These are phyloP conservation scores for Zygotorulaspora chibaensis DNA, from an alignment of 805 yeast genomes.

Conservation along the genomic window DNA sequence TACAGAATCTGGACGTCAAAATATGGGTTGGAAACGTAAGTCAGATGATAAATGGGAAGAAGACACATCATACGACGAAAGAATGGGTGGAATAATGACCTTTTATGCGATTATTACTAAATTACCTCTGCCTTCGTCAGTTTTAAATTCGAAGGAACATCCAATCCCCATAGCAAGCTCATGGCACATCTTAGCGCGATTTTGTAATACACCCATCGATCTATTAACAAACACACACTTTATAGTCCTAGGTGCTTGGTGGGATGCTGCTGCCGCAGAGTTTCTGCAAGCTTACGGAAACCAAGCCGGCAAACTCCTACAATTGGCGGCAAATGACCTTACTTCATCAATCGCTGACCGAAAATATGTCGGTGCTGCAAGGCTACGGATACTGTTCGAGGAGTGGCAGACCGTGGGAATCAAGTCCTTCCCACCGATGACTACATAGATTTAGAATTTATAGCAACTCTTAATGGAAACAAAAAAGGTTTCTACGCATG, in stretches of 20 bases:
- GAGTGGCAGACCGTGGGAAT: slow-evolving; percentile 60
- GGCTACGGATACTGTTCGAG: slow-evolving; percentile 73
- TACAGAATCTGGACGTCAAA: slow-evolving; percentile 72
- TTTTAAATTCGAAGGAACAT: slow-evolving; percentile 35
- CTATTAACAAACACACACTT: slow-evolving; percentile 65
- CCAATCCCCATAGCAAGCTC: slow-evolving; percentile 54
- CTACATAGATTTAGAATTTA: neutral
- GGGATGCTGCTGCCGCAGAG: slow-evolving; percentile 74
- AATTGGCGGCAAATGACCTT: slow-evolving; percentile 47
- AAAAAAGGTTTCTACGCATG: too few relatives aligned
- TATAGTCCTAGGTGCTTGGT: slow-evolving; percentile 74
- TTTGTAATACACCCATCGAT: slow-evolving; percentile 51
- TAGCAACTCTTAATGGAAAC: neutral
- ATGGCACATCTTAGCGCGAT: slow-evolving; percentile 74
- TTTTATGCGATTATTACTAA: slow-evolving; percentile 75
- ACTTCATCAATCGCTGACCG: slow-evolving; percentile 46
- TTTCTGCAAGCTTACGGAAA: slow-evolving; percentile 55
- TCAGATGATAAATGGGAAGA: slow-evolving; percentile 43
- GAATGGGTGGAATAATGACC: slow-evolving; percentile 81
- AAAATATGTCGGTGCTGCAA: slow-evolving; percentile 70
- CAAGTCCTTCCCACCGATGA: slow-evolving; percentile 38
- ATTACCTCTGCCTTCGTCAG: slow-evolving; percentile 34
- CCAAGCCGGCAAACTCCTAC: slow-evolving; percentile 65
- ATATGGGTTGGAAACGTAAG: slow-evolving; percentile 84
- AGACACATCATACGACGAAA: slow-evolving; percentile 70